Conservation (phyloP, 176 grass and related monocot species). For the Coix lacrymajobi region DNA sequence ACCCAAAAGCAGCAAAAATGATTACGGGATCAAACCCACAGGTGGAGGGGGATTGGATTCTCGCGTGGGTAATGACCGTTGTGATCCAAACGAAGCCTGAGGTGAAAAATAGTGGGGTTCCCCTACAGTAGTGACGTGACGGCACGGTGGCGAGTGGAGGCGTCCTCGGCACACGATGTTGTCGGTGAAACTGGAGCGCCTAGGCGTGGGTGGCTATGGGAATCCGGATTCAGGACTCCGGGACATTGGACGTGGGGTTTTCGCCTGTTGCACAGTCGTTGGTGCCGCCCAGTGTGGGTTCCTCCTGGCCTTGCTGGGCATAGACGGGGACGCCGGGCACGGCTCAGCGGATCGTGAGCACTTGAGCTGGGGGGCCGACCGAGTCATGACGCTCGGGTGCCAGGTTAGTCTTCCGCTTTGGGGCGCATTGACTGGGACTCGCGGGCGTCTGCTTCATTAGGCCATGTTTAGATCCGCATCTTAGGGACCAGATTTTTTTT, state of each 20-base stretch:
- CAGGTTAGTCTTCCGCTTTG: background rate
- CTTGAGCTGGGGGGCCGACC: background rate
- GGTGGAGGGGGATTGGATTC: too few relatives aligned
- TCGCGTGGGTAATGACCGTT: too few relatives aligned
- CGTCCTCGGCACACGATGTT: background rate
- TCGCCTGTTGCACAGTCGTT: background rate
- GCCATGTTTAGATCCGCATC: background rate
- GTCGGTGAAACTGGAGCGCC: background rate
- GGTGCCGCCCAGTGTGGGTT: background rate
- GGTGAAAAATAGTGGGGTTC: background rate
- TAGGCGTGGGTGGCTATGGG: too few relatives aligned
- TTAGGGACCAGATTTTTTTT: background rate
- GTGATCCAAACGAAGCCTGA: too few relatives aligned
- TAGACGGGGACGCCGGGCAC: background rate
- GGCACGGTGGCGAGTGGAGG: background rate
- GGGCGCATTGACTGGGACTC: background rate
- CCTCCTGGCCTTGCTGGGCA: background rate
- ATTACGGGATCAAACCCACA: too few relatives aligned
- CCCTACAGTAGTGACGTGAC: constrained; percentile 2
- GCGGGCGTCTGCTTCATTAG: background rate
- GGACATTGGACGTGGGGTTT: background rate
- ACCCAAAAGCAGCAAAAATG: too few relatives aligned
- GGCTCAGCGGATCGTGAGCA: background rate
- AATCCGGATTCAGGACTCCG: too few relatives aligned
- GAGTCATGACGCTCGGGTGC: background rate